phyloP scores from a whole-genome alignment of 768 basidiomycete species.

The Cantharellus cinnabarinus region DNA sequence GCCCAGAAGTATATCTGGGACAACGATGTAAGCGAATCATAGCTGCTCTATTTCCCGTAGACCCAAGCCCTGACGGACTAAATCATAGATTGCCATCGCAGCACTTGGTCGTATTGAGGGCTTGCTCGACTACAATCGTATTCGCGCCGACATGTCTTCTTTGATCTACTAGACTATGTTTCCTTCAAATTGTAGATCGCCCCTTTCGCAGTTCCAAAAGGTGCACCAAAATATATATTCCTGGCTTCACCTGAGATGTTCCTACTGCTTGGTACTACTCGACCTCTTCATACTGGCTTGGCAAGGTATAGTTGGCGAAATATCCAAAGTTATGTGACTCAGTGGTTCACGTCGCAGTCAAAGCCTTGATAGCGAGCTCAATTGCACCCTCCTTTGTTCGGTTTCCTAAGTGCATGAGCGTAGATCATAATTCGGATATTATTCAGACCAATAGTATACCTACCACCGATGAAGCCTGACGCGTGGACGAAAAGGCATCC shows the following conservation, averaged over 20 bases:
- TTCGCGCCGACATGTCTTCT: constrained; percentile 23
- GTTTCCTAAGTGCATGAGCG: constrained; percentile 34
- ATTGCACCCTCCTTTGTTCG: constrained; percentile 79
- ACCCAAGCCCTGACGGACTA: background rate
- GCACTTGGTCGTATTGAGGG: constrained; percentile 83
- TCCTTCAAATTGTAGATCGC: background rate
- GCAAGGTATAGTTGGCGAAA: background rate
- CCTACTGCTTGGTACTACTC: no score
- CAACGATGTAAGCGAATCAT: constrained; percentile 42
- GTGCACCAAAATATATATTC: background rate
- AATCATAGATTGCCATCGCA: constrained; percentile 42
- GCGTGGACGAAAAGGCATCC: constrained; percentile 89
- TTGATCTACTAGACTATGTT: constrained; percentile 18
- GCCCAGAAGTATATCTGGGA: constrained; percentile 97
- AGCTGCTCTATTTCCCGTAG: background rate
- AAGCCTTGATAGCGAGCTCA: constrained; percentile 49
- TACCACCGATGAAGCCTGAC: constrained; percentile 90
- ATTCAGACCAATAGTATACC: background rate
- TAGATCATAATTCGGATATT: no score
- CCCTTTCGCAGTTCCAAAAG: background rate
- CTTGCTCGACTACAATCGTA: constrained; percentile 82
- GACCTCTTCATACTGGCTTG: no score
- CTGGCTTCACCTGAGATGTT: background rate
- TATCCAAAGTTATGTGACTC: background rate
- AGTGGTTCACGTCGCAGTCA: constrained; percentile 16